Base-by-base conservation (phyloP, 352 stramenopile species). In the Plasmopara halstedii region DNA sequence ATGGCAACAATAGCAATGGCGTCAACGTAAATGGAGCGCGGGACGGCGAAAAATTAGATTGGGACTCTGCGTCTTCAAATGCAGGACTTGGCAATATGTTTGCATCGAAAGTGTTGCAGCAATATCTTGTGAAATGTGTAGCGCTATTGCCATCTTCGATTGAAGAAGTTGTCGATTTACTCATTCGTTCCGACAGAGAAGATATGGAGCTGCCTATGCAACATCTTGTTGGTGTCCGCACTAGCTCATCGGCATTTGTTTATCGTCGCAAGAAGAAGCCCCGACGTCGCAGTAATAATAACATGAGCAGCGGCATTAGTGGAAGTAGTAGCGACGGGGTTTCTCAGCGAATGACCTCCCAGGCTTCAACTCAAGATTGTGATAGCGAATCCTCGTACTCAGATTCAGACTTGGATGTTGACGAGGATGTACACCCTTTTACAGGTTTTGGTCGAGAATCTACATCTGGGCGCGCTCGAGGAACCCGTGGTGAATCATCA, bases 41-140 rank as follows among this genome's bases (percentile, higher is more conserved):
- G 42, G 62, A 75, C 22, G 46, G 47, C 22, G 63, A 76, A 2
- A 42, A 50, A 7, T 59, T 57, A 26, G 63, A 81, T 29, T 59
- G 49, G 58, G 62, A 72, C 15, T 38, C 45, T 20, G 52, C 50
- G 26, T 59, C 68, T 11, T 61, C 62, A 13, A 45, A 47, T 41
- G 63, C 53, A 11, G 65, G 56, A 36, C 34, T 64, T 20, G 18
- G 50, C 36, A 68, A 78, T 35, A 45, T 71, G 35, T 80, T 70
- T 40, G 52, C 58, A 14, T 83, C 69, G 7, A 79, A 82, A 52
- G 58, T 80, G 32, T 48, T 87, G 44, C 75, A 87, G 58, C 71
- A 86, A 34, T 89, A 86, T 45, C 60, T 87, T 19, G 74, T 87
- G 21, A 86, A 86, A 42, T 73, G 68, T 55, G 62, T 79, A 11